Percentiles rank a stretch among this genome's conserved stretches.
phyloP scores from a whole-genome alignment of 2,329 filamentous ascomycete genomes.

The Cladophialophora immunda region DNA sequence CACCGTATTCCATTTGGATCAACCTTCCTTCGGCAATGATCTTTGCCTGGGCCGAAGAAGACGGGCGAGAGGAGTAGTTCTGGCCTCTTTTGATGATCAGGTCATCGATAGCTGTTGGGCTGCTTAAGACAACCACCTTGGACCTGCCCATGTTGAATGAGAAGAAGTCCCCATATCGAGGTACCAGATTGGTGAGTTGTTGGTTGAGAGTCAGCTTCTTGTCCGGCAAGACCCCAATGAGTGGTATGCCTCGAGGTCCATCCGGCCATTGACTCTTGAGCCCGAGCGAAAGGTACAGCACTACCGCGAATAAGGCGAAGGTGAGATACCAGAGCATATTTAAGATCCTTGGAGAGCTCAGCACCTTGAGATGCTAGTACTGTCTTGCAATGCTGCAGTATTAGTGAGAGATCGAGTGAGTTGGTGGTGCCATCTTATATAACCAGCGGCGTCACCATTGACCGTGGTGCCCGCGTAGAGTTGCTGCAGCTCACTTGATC shows the following conservation, averaged over 20 bases:
- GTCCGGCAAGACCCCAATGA: conserved; percentile 20
- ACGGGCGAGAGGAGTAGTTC: conserved; percentile 27
- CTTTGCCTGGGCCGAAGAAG: conserved; percentile 18
- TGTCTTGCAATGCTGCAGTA: background rate
- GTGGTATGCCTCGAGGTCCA: conserved; percentile 13
- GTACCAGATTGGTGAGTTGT: conserved; percentile 18
- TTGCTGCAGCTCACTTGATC: background rate
- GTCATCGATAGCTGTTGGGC: conserved; percentile 25
- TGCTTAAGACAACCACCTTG: conserved; percentile 29
- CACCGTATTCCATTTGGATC: conserved; percentile 25
- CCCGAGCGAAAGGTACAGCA: background rate
- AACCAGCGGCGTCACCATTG: background rate
- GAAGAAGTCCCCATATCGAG: conserved; percentile 30
- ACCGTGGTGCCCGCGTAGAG: background rate
- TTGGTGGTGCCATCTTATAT: background rate
- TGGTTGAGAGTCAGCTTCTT: conserved; percentile 14
- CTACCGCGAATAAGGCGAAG: background rate
- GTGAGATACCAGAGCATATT: conserved; percentile 12
- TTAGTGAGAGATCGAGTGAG: background rate
- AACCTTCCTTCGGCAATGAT: conserved; percentile 24
- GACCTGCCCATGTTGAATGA: conserved; percentile 23
- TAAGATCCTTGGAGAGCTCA: background rate
- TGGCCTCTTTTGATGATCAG: conserved; percentile 27
- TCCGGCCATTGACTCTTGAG: conserved; percentile 3
- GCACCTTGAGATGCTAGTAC: too few species aligned